Conservation (phyloP, 768 basidiomycete genomes). For the Leccinellum albellum region DNA sequence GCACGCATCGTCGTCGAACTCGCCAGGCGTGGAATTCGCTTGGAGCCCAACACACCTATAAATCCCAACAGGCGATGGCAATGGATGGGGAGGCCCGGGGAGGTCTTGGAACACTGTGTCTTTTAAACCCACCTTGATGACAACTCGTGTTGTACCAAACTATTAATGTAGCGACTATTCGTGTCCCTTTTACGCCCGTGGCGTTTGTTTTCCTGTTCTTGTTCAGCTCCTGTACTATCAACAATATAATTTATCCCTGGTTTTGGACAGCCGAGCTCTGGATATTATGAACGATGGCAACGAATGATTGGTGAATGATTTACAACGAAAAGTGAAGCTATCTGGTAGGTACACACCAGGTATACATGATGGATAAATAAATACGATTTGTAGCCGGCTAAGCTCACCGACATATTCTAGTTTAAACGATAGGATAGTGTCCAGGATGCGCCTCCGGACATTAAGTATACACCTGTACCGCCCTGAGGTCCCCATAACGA, state of each 20-base stretch:
- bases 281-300: not conserved
- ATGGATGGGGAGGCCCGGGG: constrained; percentile 82
- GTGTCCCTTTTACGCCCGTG: not conserved
- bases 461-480: constrained; percentile 4
- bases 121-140: constrained; percentile 10
- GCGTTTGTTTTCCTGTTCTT: not conserved
- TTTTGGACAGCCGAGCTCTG: not conserved
- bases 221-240: not conserved
- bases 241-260: not conserved
- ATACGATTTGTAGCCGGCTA: not conserved
- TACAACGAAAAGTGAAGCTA: not conserved
- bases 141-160: constrained; percentile 9
- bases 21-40: constrained; percentile 58
- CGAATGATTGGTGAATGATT: not conserved
- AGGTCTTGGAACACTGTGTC: constrained; percentile 50
- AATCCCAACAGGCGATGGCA: constrained; percentile 65
- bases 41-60: constrained; percentile 74
- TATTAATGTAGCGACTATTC: constrained; percentile 1
- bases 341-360: not conserved
- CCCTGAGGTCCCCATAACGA: not conserved
- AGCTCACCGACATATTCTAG: constrained; percentile 10
- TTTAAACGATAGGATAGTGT: constrained; percentile 4
- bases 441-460: not conserved
- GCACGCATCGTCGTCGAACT: constrained; percentile 77
- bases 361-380: constrained; percentile 4